These are phyloP conservation scores for Anaeromyces robustus DNA, from an alignment of 192 early-diverging fungal species.

Conservation along the genomic window DNA sequence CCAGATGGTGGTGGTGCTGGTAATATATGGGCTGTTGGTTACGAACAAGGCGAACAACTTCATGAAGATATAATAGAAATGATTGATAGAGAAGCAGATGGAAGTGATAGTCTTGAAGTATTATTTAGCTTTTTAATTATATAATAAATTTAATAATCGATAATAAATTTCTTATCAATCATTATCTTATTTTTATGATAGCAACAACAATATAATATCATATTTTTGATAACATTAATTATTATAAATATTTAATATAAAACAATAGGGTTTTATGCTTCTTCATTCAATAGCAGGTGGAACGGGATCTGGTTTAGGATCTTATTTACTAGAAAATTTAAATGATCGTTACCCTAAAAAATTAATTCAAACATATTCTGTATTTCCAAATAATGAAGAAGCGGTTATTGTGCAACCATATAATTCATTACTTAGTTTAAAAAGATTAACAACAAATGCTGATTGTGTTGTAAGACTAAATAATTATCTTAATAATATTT, in stretches of 20 bases:
- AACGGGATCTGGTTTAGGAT: slow-evolving; percentile 92
- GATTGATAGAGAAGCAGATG: slow-evolving; percentile 92
- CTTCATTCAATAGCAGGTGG: slow-evolving; percentile 96
- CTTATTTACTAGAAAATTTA: slow-evolving; percentile 77
- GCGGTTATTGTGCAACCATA: slow-evolving; percentile 95
- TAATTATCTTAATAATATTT: too few relatives aligned
- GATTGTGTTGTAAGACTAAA: slow-evolving; percentile 62
- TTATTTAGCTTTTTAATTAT: not conserved
- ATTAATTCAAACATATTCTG: slow-evolving; percentile 91
- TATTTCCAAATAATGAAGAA: slow-evolving; percentile 91
- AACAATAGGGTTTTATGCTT: slow-evolving; percentile 70
- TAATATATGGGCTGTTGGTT: slow-evolving; percentile 92
- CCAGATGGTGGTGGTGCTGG: slow-evolving; percentile 93
- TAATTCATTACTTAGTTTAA: slow-evolving; percentile 84
- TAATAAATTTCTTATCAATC: too few relatives aligned
- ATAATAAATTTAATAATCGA: too few relatives aligned
- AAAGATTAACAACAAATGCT: slow-evolving; percentile 77
- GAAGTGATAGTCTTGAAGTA: slow-evolving; percentile 82
- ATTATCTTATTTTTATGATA: too few relatives aligned
- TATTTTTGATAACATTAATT: too few relatives aligned
- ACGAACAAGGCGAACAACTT: slow-evolving; percentile 68
- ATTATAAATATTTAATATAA: too few relatives aligned
- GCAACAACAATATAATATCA: too few relatives aligned
- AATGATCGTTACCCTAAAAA: slow-evolving; percentile 95
- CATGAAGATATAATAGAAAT: slow-evolving; percentile 90